Evolutionary conservation across 352 stramenopile species (phyloP).

Genomic region (Phytophthora sp.): DNA sequence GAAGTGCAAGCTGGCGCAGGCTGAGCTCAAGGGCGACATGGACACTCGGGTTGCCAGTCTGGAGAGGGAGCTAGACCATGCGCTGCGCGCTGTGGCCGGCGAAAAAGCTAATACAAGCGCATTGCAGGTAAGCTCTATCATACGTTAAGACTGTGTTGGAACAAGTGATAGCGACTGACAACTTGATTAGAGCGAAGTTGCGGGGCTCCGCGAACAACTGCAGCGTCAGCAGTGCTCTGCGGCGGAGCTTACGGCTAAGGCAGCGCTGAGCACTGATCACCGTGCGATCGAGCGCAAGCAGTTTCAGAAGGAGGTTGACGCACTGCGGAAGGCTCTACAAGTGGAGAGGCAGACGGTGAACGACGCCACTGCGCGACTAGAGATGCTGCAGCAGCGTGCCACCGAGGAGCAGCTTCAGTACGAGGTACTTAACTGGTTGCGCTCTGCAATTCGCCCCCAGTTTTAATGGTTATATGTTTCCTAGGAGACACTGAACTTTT

Average conservation of each 20-base stretch:
- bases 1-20: slow-evolving; percentile 29
- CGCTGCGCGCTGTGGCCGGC: slow-evolving; percentile 5
- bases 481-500: not conserved
- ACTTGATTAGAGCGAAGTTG: slow-evolving; percentile 24
- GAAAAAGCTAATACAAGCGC: slow-evolving; percentile 18
- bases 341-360: slow-evolving; percentile 18
- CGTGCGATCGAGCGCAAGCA: slow-evolving; percentile 39
- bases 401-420: slow-evolving; percentile 24
- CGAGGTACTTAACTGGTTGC: too few species aligned
- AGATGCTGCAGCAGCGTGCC: slow-evolving; percentile 14
- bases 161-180: not conserved
- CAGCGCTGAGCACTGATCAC: too few species aligned
- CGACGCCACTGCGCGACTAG: not conserved
- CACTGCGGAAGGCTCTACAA: slow-evolving; percentile 19
- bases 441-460: too few species aligned
- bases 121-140: slow-evolving; percentile 29
- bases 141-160: not conserved
- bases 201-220: slow-evolving; percentile 21
- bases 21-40: slow-evolving; percentile 38
- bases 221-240: slow-evolving; percentile 33
- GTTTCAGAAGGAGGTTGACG: slow-evolving; percentile 34
- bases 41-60: slow-evolving; percentile 27
- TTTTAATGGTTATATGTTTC: too few species aligned
- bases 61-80: slow-evolving; percentile 38
- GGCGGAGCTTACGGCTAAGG: slow-evolving; percentile 27